Base-by-base conservation (phyloP, 352 stramenopile species). In the Phytophthora palmivora region DNA sequence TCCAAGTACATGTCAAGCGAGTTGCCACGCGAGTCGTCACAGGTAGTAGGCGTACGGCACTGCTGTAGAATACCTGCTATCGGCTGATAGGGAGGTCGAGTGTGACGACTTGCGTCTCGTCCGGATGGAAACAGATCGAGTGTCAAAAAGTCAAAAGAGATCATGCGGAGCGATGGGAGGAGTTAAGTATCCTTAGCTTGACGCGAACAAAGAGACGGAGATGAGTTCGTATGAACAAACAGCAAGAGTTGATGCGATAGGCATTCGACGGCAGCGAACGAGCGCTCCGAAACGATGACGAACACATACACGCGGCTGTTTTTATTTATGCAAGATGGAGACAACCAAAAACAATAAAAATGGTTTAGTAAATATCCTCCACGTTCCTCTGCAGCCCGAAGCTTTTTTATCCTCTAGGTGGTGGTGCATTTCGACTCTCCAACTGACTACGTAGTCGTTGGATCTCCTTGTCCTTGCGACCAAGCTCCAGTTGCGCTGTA, bases 381-480 rank as follows among this genome's bases (percentile, higher is more conserved):
- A 33, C 18, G 19, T 67, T 48, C 16, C 32, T 18, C n/a, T n/a
- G 21, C 7, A 41, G 12, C 0, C 46, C 16, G 24, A n/a, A n/a
- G 24, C 44, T 32, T 34, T 3, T 47, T 63, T n/a, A 56, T 44
- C 39, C 30, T 58, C 22, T 30, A 48, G 46, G 22, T 47, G n/a
- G n/a, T n/a, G 21, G 6, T 32, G 12, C 32, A 12, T 55, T 39
- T 12, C 50, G 49, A 12, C 19, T 44, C 41, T 83, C 68, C 15
- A 92, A 53, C 38, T 67, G 70, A 21, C 79, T 75, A 18, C 86
- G 79, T 21, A 95, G 68, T 0, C 78, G 72, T 60, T 84, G 72
- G 58, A 95, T 92, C 58, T 92, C 79, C 28, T 81, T 85, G 50
- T 91, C 82, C 61, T 95, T 95, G 45, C 86, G 86, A 34, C 74